phyloP scores from a whole-genome alignment of 208 protist species.

The Leishmania braziliensis region DNA sequence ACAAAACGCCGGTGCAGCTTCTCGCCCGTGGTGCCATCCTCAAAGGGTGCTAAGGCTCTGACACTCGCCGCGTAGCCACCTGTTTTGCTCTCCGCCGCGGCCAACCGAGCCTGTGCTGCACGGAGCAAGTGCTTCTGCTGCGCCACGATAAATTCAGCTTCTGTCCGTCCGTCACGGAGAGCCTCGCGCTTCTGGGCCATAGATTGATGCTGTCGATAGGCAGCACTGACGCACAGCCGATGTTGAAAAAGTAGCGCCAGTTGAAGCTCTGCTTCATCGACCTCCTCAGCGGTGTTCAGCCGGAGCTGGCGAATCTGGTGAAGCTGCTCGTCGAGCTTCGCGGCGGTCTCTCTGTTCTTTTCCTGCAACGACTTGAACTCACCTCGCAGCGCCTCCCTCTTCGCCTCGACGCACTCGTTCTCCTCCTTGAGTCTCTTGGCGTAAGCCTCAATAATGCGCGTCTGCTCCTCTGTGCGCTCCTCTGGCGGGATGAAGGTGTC shows the following conservation, averaged over 20 bases:
- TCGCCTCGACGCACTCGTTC: constrained; percentile 58
- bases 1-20: constrained; percentile 74
- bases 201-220: constrained; percentile 30
- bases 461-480: constrained; percentile 88
- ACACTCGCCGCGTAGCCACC: constrained; percentile 32
- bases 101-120: constrained; percentile 29
- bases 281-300: constrained; percentile 41
- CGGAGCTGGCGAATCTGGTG: constrained; percentile 41
- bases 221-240: constrained; percentile 41
- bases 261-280: constrained; percentile 74
- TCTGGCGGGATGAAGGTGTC: constrained; percentile 76
- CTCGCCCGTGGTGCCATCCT: constrained; percentile 55
- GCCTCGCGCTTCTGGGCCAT: constrained; percentile 27
- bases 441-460: constrained; percentile 70
- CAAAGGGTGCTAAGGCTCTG: constrained; percentile 56
- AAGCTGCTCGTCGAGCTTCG: constrained; percentile 58
- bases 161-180: constrained; percentile 32
- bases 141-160: constrained; percentile 36
- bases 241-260: constrained; percentile 71
- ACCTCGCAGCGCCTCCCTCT: constrained; percentile 58
- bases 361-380: constrained; percentile 72
- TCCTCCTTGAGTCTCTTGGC: constrained; percentile 81
- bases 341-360: constrained; percentile 41
- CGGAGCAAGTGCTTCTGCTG: constrained; percentile 35
- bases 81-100: constrained; percentile 47